Evolutionary conservation across 2,329 filamentous ascomycete species (phyloP).

Genomic region (Lasiodiplodia citricola): DNA sequence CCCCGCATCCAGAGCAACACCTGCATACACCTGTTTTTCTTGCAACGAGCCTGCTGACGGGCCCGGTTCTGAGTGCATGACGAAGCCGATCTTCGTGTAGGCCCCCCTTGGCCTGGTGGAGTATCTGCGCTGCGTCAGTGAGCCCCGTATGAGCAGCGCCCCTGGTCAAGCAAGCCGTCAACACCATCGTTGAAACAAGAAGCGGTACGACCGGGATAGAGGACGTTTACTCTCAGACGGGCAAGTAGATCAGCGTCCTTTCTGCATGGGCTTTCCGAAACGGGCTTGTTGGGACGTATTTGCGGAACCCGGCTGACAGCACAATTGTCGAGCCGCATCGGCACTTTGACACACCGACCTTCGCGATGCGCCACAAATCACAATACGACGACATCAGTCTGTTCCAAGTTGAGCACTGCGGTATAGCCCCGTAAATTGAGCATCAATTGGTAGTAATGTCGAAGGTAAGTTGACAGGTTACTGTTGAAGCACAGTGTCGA

Average conservation of each 20-base stretch:
- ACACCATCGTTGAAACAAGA: not conserved
- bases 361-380: not conserved
- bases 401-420: not conserved
- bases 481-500: not conserved
- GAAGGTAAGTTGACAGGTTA: not conserved
- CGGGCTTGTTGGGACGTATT: not conserved
- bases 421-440: not conserved
- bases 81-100: constrained; percentile 11
- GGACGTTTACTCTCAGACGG: constrained; percentile 9
- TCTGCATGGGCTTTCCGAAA: constrained; percentile 16
- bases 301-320: constrained; percentile 9
- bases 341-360: not conserved
- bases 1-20: not conserved
- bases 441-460: not conserved
- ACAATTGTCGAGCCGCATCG: not conserved
- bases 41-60: not conserved
- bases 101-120: constrained; percentile 12
- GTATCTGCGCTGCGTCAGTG: not conserved
- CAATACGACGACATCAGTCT: not conserved
- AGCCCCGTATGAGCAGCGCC: not conserved
- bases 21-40: not conserved
- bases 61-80: not conserved
- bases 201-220: constrained; percentile 8
- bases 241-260: constrained; percentile 17
- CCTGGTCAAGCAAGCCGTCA: not conserved